Conservation (phyloP, 2,329 filamentous ascomycete genomes). For the Coniochaeta sp. region DNA sequence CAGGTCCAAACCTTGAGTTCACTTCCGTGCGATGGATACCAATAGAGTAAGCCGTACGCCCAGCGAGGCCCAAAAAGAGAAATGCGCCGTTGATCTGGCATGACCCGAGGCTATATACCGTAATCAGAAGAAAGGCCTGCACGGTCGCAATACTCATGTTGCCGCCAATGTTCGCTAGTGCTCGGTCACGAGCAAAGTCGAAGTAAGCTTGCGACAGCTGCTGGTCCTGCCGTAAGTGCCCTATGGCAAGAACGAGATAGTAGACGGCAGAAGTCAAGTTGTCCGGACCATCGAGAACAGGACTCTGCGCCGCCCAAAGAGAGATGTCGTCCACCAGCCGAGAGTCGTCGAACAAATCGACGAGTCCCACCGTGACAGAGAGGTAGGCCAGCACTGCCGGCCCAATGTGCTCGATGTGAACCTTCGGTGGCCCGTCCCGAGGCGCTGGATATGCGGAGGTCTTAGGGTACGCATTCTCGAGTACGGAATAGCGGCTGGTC, state of each 20-base stretch:
- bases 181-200: slow-evolving; percentile 39
- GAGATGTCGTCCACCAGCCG: slow-evolving; percentile 31
- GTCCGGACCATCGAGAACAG: slow-evolving; percentile 22
- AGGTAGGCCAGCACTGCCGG: slow-evolving; percentile 28
- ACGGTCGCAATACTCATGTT: slow-evolving; percentile 42
- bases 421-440: slow-evolving; percentile 14
- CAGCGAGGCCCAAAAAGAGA: slow-evolving; percentile 46
- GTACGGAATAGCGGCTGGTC: slow-evolving; percentile 40
- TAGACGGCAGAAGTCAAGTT: slow-evolving; percentile 35
- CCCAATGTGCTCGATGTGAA: slow-evolving; percentile 20
- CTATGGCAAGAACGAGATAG: slow-evolving; percentile 44
- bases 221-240: slow-evolving; percentile 34
- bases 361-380: slow-evolving; percentile 34
- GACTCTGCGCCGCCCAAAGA: slow-evolving; percentile 30
- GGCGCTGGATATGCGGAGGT: not conserved
- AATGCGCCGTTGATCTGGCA: slow-evolving; percentile 50
- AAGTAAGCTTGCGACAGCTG: slow-evolving; percentile 37
- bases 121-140: slow-evolving; percentile 42
- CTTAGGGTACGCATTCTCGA: slow-evolving; percentile 33
- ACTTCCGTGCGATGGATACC: slow-evolving; percentile 47
- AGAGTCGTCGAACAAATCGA: slow-evolving; percentile 39
- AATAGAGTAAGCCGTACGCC: slow-evolving; percentile 44
- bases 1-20: slow-evolving; percentile 41
- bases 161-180: slow-evolving; percentile 35
- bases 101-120: slow-evolving; percentile 46